phyloP scores from a whole-genome alignment of 208 protist genomes.

The Wallacemonas rigidus region DNA sequence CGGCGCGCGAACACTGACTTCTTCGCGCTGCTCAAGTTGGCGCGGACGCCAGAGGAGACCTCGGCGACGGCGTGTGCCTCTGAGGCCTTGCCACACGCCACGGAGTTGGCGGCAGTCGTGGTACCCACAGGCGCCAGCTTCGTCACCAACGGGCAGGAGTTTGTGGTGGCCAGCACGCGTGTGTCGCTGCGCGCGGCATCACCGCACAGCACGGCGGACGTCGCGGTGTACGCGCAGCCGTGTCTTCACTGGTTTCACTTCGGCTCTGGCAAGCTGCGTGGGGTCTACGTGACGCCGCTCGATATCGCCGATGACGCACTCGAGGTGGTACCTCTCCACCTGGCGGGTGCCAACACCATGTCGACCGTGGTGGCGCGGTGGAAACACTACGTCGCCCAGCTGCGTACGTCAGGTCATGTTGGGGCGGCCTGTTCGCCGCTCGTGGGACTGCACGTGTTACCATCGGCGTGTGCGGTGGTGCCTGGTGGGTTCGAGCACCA shows the following conservation, averaged over 20 bases:
- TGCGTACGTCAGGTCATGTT: background rate
- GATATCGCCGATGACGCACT: slow-evolving; percentile 7
- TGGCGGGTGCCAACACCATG: background rate
- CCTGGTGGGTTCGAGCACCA: slow-evolving; percentile 15
- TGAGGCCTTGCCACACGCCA: background rate
- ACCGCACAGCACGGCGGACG: background rate
- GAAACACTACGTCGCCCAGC: background rate
- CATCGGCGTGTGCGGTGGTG: background rate
- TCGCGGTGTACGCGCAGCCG: slow-evolving; percentile 21
- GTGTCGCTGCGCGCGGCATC: background rate
- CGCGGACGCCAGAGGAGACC: slow-evolving; percentile 10
- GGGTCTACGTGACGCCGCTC: slow-evolving; percentile 4
- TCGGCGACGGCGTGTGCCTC: background rate
- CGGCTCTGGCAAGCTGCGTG: slow-evolving; percentile 35
- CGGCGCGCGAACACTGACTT: slow-evolving; percentile 60
- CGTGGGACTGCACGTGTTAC: slow-evolving; percentile 1
- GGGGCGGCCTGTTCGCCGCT: background rate
- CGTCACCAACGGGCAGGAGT: slow-evolving; percentile 43
- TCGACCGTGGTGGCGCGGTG: background rate
- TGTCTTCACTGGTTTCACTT: slow-evolving; percentile 57
- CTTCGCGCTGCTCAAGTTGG: slow-evolving; percentile 42
- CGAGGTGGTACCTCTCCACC: background rate
- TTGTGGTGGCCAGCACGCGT: slow-evolving; percentile 46
- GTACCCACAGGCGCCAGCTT: slow-evolving; percentile 44
- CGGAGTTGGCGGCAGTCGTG: slow-evolving; percentile 24